A percentile compares a stretch with the other conserved stretches of the same genome.
Conservation (phyloP, 257 asterid species). For the Nicotiana sylvestris region DNA sequence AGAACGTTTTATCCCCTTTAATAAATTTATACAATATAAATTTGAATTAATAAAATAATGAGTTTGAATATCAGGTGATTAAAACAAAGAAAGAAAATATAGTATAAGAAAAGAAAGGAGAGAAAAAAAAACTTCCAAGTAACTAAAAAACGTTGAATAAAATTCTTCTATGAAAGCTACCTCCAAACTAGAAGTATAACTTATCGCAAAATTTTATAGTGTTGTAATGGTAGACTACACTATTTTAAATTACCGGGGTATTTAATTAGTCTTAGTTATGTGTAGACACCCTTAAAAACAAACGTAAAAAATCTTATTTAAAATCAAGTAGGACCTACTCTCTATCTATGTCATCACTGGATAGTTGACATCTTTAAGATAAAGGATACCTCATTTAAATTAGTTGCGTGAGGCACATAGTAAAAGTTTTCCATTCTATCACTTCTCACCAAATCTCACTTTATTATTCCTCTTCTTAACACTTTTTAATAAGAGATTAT, state of each 20-base stretch:
- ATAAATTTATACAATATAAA: no score
- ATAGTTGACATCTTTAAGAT: neutral
- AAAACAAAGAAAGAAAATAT: neutral
- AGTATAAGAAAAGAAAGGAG: neutral
- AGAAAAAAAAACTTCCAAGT: neutral
- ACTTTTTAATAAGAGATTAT: neutral
- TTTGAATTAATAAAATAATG: no score
- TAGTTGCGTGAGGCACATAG: constrained; percentile 26
- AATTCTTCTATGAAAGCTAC: neutral
- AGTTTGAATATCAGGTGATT: neutral
- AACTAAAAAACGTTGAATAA: neutral
- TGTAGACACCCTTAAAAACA: neutral
- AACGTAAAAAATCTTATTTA: neutral
- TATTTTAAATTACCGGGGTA: neutral
- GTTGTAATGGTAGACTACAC: neutral
- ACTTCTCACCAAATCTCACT: constrained; percentile 55
- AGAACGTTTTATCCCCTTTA: no score
- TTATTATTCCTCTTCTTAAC: neutral
- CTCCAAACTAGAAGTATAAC: neutral
- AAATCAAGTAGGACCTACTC: neutral
- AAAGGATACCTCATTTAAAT: neutral
- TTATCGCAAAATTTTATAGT: neutral
- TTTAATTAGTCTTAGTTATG: neutral
- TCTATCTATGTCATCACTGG: neutral
- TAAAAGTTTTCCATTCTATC: constrained; percentile 29